phyloP scores from a whole-genome alignment of 2,329 filamentous ascomycete species.

The Ilyonectria destructans region DNA sequence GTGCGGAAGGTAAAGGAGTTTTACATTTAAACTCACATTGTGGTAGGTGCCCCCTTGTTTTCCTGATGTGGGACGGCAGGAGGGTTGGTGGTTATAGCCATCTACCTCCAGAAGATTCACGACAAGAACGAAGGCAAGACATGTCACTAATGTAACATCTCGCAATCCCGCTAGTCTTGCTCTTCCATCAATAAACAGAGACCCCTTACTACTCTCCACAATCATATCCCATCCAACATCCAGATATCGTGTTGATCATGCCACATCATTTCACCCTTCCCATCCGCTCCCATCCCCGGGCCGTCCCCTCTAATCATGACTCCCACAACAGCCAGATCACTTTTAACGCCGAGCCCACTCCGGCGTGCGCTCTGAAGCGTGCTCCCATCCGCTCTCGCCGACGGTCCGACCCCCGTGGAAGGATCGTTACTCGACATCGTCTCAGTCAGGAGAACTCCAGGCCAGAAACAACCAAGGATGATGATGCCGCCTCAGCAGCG shows the following conservation, averaged over 20 bases:
- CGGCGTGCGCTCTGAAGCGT: conserved; percentile 26
- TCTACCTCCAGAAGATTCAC: background rate
- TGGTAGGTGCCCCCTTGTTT: too few species aligned
- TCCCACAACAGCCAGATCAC: conserved; percentile 17
- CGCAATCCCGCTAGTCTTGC: background rate
- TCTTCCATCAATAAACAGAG: background rate
- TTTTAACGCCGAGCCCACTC: conserved; percentile 15
- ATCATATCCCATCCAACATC: conserved; percentile 7
- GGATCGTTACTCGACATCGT: background rate
- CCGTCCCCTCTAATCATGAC: background rate
- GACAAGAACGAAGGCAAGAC: background rate
- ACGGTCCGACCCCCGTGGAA: background rate
- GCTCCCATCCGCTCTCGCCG: conserved; percentile 15
- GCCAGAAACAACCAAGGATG: conserved; percentile 24
- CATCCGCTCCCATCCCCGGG: conserved; percentile 29
- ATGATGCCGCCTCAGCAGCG: conserved; percentile 20
- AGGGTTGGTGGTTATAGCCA: background rate
- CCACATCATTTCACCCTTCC: conserved; percentile 36
- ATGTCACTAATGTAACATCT: background rate
- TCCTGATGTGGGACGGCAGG: background rate
- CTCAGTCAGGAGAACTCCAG: conserved; percentile 31
- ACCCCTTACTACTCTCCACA: conserved; percentile 13
- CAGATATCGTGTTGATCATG: conserved; percentile 38
- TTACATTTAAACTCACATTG: too few species aligned
- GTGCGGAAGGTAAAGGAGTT: too few species aligned